A percentile compares a stretch with the other conserved stretches of the same genome.
phyloP scores from a whole-genome alignment of 2,329 filamentous ascomycete genomes.

The Epichloe sp. region DNA sequence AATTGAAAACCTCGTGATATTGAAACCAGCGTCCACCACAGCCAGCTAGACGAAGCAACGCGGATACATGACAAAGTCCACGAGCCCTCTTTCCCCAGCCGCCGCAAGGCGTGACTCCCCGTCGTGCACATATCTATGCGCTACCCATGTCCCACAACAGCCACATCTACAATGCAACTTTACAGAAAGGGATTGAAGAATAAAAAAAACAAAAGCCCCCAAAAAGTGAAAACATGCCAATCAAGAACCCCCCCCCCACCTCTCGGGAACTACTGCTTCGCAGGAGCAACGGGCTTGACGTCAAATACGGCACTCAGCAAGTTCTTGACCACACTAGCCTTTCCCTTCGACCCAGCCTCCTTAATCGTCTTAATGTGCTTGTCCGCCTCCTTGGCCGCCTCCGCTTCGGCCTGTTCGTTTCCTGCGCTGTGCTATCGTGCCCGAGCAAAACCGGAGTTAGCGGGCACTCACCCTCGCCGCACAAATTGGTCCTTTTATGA shows the following conservation, averaged over 20 bases:
- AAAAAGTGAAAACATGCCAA: not conserved
- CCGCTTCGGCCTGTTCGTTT: slow-evolving; percentile 63
- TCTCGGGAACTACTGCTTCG: slow-evolving; percentile 12
- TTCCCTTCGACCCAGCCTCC: slow-evolving; percentile 64
- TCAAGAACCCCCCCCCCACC: not conserved
- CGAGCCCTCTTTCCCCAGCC: too few relatives aligned
- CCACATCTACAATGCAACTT: not conserved
- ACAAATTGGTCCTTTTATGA: not conserved
- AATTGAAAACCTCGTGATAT: too few relatives aligned
- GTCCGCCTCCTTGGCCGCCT: slow-evolving; percentile 72
- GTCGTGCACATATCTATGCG: not conserved
- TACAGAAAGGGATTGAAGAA: not conserved
- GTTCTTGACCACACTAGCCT: slow-evolving; percentile 68
- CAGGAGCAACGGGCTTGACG: slow-evolving; percentile 54
- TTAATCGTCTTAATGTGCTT: slow-evolving; percentile 72
- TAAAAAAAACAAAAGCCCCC: not conserved
- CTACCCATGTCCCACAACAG: not conserved
- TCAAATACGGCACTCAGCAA: slow-evolving; percentile 76
- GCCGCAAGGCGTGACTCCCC: not conserved
- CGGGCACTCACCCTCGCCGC: not conserved
- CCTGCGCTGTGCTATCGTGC: slow-evolving; percentile 68
- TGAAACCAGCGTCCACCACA: not conserved
- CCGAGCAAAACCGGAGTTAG: not conserved
- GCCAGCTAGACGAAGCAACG: not conserved
- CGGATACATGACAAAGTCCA: too few relatives aligned